Conservation (phyloP, 495 filamentous ascomycete species). For the Neurospora terricola region DNA sequence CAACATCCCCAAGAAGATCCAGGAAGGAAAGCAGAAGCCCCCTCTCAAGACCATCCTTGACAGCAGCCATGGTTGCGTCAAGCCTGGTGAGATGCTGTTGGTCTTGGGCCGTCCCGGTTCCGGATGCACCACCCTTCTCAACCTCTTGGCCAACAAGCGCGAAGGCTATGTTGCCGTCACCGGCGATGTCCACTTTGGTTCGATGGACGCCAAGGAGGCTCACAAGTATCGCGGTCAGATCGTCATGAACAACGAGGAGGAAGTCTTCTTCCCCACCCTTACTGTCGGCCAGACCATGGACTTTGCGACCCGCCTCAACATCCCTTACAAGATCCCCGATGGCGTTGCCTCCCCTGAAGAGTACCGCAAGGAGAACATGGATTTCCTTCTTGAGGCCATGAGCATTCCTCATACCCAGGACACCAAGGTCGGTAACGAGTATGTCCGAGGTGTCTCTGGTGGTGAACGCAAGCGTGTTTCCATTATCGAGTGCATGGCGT, state of each 20-base stretch:
- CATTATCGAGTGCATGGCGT: slow-evolving; percentile 33
- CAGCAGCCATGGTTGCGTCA: slow-evolving; percentile 35
- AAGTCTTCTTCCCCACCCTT: slow-evolving; percentile 53
- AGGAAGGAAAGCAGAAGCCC: slow-evolving; percentile 35
- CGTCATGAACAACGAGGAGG: slow-evolving; percentile 43
- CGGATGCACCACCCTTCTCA: slow-evolving; percentile 77
- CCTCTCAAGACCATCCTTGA: slow-evolving; percentile 54
- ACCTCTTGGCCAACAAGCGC: slow-evolving; percentile 61
- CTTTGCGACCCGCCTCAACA: slow-evolving; percentile 47
- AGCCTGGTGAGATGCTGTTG: slow-evolving; percentile 71
- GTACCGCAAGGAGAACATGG: slow-evolving; percentile 9
- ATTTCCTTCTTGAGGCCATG: slow-evolving; percentile 21
- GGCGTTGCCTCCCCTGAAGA: slow-evolving; percentile 7
- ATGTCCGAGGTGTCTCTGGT: slow-evolving; percentile 59
- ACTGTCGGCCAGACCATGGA: slow-evolving; percentile 52
- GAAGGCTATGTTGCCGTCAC: slow-evolving; percentile 56
- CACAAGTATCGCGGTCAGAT: slow-evolving; percentile 58
- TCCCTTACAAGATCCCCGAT: slow-evolving; percentile 25
- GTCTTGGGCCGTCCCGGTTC: slow-evolving; percentile 66
- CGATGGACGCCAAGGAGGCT: slow-evolving; percentile 37
- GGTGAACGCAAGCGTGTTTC: slow-evolving; percentile 47
- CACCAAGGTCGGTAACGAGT: slow-evolving; percentile 74
- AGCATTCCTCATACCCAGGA: slow-evolving; percentile 69
- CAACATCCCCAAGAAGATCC: slow-evolving; percentile 37
- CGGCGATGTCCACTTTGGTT: slow-evolving; percentile 63